Base-by-base conservation (phyloP, 192 early-diverging fungal genomes). In the Backusella tarrabulga region DNA sequence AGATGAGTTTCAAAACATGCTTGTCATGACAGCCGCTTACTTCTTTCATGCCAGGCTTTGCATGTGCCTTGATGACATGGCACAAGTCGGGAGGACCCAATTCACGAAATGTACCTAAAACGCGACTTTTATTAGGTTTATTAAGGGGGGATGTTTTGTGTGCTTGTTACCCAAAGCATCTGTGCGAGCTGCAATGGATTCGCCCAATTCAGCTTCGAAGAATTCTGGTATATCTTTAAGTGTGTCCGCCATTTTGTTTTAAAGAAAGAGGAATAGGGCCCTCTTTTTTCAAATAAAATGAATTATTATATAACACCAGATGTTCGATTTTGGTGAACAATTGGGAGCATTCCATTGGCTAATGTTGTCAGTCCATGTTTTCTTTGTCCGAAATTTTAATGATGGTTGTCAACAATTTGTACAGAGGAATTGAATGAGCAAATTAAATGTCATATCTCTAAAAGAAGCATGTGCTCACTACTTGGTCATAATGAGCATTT, bases 81-180 rank as follows among this genome's bases (percentile, higher is more conserved):
- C 96, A 97, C 9, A 99, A 88, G 83, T 99, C 98, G 5, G 98
- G 97, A 52, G 98, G 97, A 11, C 98, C 98, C 35, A 99, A 90
- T 81, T 98, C 97, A 60, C 96, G 92, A 79, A 95, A 92, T 76
- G 92, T 85, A 52, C 88, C 93, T 94, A 81, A 42, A 40, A 60
- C 54, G 54, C 54, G 54, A 40, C 54, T 60, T 56, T 26, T 23
- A n/a, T 50, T 29, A 40, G 38, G 38, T 7, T 11, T 52, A 2
- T 74, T n/a, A 26, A 26, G 21, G 38, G 9, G 38, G 38, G 38
- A 40, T 7, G 6, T 40, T 11, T 40, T 40, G 11, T 40, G 8
- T 40, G 38, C 38, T 40, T 41, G 42, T 81, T 93, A 98, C 97
- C 94, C 72, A 99, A 88, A 34, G 92, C 88, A 79, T 98, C 97